These are phyloP conservation scores for Craterostigma plantagineum DNA, from an alignment of 257 asterid species.

Conservation along the genomic window DNA sequence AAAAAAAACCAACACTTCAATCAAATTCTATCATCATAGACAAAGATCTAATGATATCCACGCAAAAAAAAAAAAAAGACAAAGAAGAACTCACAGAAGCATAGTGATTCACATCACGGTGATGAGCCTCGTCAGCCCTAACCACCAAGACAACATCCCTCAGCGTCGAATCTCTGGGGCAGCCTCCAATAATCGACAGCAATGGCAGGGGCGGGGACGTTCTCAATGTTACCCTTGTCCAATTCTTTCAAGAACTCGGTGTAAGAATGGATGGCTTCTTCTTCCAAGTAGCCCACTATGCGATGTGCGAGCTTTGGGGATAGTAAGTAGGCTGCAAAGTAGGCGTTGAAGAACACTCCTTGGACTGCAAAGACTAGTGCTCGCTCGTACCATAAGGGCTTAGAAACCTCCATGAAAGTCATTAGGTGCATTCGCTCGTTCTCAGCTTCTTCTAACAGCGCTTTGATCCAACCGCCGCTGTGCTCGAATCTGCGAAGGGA, in stretches of 20 bases:
- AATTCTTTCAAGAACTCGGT: conserved; percentile 38
- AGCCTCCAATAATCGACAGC: conserved; percentile 54
- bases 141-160: conserved; percentile 45
- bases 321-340: conserved; percentile 25
- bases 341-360: conserved; percentile 45
- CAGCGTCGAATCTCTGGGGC: conserved; percentile 27
- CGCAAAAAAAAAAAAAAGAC: no score
- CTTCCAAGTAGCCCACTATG: conserved; percentile 43
- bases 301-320: conserved; percentile 53
- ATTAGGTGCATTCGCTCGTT: conserved; percentile 63
- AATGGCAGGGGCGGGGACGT: conserved; percentile 51
- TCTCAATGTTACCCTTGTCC: conserved; percentile 34
- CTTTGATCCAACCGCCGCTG: conserved; percentile 71
- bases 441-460: conserved; percentile 53
- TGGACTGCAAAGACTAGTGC: conserved; percentile 44
- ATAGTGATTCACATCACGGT: conserved; percentile 53
- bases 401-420: conserved; percentile 44
- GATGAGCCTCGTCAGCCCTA: conserved; percentile 67
- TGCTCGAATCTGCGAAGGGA: conserved; percentile 53
- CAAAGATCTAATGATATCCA: no score
- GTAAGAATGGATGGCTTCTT: conserved; percentile 55
- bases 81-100: conserved; percentile 59
- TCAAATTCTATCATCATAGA: not conserved
- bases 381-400: conserved; percentile 41
- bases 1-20: not conserved